Evolutionary conservation across 169 alveolate genomes (phyloP), one percentile per base, ranked within the genome.

Genomic region (Besnoitia besnoiti): DNA sequence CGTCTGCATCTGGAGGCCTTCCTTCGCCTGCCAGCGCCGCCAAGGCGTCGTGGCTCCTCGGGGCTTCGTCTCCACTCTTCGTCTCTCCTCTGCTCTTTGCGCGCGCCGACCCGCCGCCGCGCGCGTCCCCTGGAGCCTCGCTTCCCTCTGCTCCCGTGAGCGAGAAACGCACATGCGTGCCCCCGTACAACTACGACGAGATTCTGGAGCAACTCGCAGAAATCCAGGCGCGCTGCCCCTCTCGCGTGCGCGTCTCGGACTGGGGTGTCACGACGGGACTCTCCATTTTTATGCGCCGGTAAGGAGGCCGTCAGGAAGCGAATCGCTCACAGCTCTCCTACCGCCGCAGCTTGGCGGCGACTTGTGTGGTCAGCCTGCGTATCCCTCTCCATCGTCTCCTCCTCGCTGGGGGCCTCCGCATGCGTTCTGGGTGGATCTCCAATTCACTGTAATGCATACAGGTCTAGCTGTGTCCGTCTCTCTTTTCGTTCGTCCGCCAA

Each of bases 141-240:
- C 59, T 39, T 4, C 16, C 59, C 61, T n/a, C n/a, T n/a, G n/a
- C n/a, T n/a, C n/a, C n/a, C n/a, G n/a, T n/a, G n/a, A n/a, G n/a
- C 14, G 24, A 51, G 67, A 51, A 33, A 62, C 35, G 39, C 39
- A n/a, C 10, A 7, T 10, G 44, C 27, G 24, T 73, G 3, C 39
- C 82, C 27, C 82, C 87, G 1, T 77, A 77, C 55, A 77, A 24
- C 59, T 77, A 77, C 55, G 40, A 77, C 0, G 87, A 77, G 40
- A 21, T 77, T 37, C 47, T 77, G 40, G 39, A 77, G 27, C 35
- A 77, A 24, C 49, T 77, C 8, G 35, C 3, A 37, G 87, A 19
- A n/a, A 19, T 77, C 14, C 61, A 39, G 49, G 49, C 33, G 8
- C 5, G 50, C 59, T 77, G 33, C 35, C 87, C 61, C 19, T 27